A percentile compares a stretch with the other conserved stretches of the same genome.
These are phyloP conservation scores for Sclerotinia minor DNA, from an alignment of 2,329 filamentous ascomycete genomes.

Conservation along the genomic window DNA sequence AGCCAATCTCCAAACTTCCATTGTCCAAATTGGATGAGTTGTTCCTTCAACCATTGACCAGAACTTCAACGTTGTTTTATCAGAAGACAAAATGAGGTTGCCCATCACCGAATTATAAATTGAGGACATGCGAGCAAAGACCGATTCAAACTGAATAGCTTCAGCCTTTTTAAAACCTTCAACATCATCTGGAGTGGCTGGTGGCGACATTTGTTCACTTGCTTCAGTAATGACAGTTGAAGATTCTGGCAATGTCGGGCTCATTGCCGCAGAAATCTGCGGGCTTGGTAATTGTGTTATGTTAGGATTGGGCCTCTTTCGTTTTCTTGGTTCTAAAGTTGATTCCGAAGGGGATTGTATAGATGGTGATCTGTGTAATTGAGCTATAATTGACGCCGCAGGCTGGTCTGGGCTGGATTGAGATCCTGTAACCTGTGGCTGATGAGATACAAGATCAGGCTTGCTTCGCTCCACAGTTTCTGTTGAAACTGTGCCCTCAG, in stretches of 20 bases:
- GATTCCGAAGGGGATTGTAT: background rate
- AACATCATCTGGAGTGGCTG: constrained; percentile 1
- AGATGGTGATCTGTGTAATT: background rate
- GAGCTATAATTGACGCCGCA: background rate
- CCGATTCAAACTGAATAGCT: constrained; percentile 27
- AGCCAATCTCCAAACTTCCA: constrained; percentile 32
- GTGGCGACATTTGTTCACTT: background rate
- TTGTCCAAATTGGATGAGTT: constrained; percentile 27
- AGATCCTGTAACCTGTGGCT: background rate
- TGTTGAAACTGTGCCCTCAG: background rate
- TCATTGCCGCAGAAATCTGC: background rate
- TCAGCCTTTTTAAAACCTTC: constrained; percentile 26
- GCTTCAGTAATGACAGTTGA: background rate
- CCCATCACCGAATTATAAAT: constrained; percentile 33
- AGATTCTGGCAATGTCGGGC: background rate
- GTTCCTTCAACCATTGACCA: constrained; percentile 26
- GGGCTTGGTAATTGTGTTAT: background rate
- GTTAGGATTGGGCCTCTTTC: background rate
- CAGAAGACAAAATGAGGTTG: constrained; percentile 36
- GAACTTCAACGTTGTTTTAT: constrained; percentile 34
- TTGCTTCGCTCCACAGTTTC: background rate
- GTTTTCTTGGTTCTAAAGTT: background rate
- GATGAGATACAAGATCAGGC: background rate
- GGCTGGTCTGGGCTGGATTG: background rate
- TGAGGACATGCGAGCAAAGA: constrained; percentile 31